Percentiles rank a stretch among this genome's conserved stretches.
Conservation (phyloP, 108 stramenopile species). For the Skeletonema menzelii region DNA sequence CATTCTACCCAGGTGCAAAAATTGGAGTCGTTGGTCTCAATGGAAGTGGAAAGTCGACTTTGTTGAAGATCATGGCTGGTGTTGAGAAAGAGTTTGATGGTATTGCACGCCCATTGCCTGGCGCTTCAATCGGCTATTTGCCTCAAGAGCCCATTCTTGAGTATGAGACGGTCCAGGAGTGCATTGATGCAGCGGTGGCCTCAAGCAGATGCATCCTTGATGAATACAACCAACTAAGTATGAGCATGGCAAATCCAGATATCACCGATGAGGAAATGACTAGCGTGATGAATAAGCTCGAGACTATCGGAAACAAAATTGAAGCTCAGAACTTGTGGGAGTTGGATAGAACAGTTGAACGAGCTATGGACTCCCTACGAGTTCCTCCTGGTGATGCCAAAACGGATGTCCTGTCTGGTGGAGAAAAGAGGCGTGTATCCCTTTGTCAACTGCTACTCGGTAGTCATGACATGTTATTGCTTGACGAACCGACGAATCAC, state of each 20-base stretch:
- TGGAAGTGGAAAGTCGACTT: slow-evolving; percentile 85
- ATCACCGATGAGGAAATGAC: slow-evolving; percentile 76
- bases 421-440: slow-evolving; percentile 94
- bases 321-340: slow-evolving; percentile 91
- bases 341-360: slow-evolving; percentile 75
- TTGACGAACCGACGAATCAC: slow-evolving; percentile 71
- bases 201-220: slow-evolving; percentile 74
- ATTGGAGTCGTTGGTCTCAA: slow-evolving; percentile 93
- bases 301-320: slow-evolving; percentile 72
- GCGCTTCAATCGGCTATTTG: slow-evolving; percentile 86
- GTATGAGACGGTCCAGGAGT: slow-evolving; percentile 81
- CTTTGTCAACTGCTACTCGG: slow-evolving; percentile 83
- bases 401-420: slow-evolving; percentile 87
- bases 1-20: slow-evolving; percentile 92
- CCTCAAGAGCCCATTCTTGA: slow-evolving; percentile 82
- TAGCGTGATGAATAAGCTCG: slow-evolving; percentile 58
- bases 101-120: slow-evolving; percentile 78
- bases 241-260: slow-evolving; percentile 84
- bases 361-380: slow-evolving; percentile 83
- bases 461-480: slow-evolving; percentile 90
- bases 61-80: slow-evolving; percentile 96
- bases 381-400: slow-evolving; percentile 81
- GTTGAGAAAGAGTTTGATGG: slow-evolving; percentile 92
- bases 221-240: slow-evolving; percentile 72
- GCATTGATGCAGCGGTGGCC: slow-evolving; percentile 77